A percentile compares a stretch with the other conserved stretches of the same genome.
Evolutionary conservation across 495 filamentous ascomycete species (phyloP).

Genomic region (Penicillium soppii): DNA sequence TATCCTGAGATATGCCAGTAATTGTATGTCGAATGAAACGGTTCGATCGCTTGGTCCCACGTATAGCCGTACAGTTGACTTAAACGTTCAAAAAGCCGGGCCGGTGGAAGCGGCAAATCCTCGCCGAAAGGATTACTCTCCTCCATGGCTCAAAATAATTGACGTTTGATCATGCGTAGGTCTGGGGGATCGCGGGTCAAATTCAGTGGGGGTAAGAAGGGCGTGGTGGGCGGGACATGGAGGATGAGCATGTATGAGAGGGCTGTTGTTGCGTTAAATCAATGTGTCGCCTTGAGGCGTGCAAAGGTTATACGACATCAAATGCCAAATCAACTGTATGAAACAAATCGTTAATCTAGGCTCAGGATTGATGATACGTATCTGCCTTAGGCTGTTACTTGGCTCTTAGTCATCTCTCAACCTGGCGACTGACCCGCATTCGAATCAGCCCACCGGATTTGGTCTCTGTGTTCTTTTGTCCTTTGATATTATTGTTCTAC

Average conservation of each 20-base stretch:
- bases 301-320: neutral
- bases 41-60: conserved; percentile 68
- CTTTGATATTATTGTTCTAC: no score
- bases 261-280: neutral
- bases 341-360: neutral
- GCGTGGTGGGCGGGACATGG: conserved; percentile 10
- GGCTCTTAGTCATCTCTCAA: conserved; percentile 4
- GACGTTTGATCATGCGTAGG: conserved; percentile 22
- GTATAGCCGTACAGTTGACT: conserved; percentile 70
- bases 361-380: neutral
- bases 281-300: neutral
- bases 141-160: conserved; percentile 30
- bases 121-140: conserved; percentile 49
- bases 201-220: neutral
- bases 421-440: no score
- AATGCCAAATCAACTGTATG: neutral
- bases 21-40: conserved; percentile 82
- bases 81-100: conserved; percentile 70
- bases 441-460: neutral
- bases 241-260: conserved; percentile 11
- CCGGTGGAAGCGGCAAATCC: conserved; percentile 65
- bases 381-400: conserved; percentile 3
- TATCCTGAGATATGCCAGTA: conserved; percentile 67
- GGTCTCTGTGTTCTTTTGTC: no score
- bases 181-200: neutral